A percentile compares a stretch with the other conserved stretches of the same genome.
phyloP scores from a whole-genome alignment of 129 eudicot species.

The Arctium minus region DNA sequence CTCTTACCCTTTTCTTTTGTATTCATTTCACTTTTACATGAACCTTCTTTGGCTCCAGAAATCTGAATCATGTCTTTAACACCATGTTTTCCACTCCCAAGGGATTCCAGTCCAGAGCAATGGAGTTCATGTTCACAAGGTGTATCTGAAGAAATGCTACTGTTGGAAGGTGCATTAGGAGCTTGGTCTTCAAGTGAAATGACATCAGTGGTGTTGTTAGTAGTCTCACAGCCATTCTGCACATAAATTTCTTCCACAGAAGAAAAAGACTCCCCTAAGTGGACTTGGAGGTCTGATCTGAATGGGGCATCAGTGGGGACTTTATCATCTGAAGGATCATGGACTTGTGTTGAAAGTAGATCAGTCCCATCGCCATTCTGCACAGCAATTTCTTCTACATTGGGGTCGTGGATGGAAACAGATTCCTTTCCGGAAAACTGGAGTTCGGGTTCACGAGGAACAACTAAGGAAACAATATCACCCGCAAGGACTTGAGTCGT shows the following conservation, averaged over 20 bases:
- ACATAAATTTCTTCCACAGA: background rate
- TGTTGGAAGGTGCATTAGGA: background rate
- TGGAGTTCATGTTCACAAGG: conserved; percentile 1
- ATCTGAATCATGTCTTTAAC: background rate
- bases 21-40: background rate
- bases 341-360: background rate
- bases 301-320: background rate
- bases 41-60: background rate
- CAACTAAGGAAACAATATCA: background rate
- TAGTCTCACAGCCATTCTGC: conserved; percentile 1
- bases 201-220: background rate
- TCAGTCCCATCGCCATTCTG: background rate
- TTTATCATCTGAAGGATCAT: background rate
- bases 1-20: background rate
- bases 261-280: background rate
- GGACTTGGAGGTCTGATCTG: background rate
- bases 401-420: background rate
- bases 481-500: background rate
- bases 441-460: conserved; percentile 1
- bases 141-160: background rate
- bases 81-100: background rate
- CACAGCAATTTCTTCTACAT: background rate
- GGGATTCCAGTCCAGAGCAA: background rate
- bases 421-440: background rate
- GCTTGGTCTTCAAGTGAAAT: background rate